A percentile compares a stretch with the other conserved stretches of the same genome.
phyloP scores from a whole-genome alignment of 106 monocot genomes.

The Allium sativum region DNA sequence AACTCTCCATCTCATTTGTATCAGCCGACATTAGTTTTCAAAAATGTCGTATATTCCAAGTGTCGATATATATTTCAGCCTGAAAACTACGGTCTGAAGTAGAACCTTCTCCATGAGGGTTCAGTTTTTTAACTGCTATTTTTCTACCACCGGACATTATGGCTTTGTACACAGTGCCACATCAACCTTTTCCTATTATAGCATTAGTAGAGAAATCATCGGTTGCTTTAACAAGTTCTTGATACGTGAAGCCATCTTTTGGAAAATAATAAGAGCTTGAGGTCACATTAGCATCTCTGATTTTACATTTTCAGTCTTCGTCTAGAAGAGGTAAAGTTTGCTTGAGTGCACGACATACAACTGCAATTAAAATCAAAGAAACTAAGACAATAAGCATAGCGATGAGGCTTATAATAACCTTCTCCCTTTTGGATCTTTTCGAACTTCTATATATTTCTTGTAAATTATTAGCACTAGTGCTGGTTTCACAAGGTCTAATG shows the following conservation, averaged over 20 bases:
- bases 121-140: slow-evolving; percentile 66
- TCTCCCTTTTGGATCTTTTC: slow-evolving; percentile 25
- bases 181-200: slow-evolving; percentile 62
- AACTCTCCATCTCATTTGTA: no score
- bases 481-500: slow-evolving; percentile 22
- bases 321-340: slow-evolving; percentile 11
- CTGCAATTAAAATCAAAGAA: slow-evolving; percentile 28
- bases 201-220: slow-evolving; percentile 43
- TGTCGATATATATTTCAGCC: slow-evolving; percentile 59
- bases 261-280: slow-evolving; percentile 38
- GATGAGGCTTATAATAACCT: slow-evolving; percentile 39
- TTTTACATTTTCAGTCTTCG: slow-evolving; percentile 21
- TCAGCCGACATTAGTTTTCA: no score
- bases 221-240: slow-evolving; percentile 59
- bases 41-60: slow-evolving; percentile 64
- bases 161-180: slow-evolving; percentile 73
- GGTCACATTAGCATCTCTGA: background rate
- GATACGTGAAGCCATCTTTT: slow-evolving; percentile 54
- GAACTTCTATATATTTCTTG: slow-evolving; percentile 4
- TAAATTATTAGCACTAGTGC: slow-evolving; percentile 7
- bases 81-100: slow-evolving; percentile 47
- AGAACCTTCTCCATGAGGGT: slow-evolving; percentile 46
- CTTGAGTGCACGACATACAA: slow-evolving; percentile 40
- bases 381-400: slow-evolving; percentile 29
- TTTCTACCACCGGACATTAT: slow-evolving; percentile 38